These are phyloP conservation scores for Tetrahymena thermophila DNA, from an alignment of 73 alveolate species.

Conservation along the genomic window DNA sequence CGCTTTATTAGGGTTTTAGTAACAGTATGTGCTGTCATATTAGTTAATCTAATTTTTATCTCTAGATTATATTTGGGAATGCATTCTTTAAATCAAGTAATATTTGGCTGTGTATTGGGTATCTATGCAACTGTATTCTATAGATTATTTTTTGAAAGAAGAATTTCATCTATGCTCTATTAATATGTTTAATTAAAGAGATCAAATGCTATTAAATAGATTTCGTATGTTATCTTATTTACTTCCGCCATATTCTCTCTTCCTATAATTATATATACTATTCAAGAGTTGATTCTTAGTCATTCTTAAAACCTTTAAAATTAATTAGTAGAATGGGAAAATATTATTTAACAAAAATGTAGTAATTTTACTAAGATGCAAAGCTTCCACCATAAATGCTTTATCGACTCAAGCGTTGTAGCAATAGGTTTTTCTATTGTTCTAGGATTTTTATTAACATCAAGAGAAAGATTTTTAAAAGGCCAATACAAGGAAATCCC, in stretches of 20 bases:
- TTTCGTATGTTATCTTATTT: not conserved
- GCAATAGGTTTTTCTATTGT: not conserved
- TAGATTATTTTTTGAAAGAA: not conserved
- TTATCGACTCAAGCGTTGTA: not conserved
- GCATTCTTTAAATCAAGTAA: slow-evolving; percentile 15
- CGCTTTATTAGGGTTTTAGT: not conserved
- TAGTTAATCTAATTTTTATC: not conserved
- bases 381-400: not conserved
- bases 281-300: not conserved
- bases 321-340: not conserved
- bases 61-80: slow-evolving; percentile 28
- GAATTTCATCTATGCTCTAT: not conserved
- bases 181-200: not conserved
- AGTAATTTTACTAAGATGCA: not conserved
- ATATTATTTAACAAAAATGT: not conserved
- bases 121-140: not conserved
- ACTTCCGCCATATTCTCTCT: not conserved
- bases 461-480: not conserved
- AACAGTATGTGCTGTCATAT: not conserved
- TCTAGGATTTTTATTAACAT: not conserved
- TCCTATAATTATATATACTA: not conserved
- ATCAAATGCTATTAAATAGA: not conserved
- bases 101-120: slow-evolving; percentile 27
- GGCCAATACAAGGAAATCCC: not conserved
- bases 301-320: not conserved